phyloP scores from a whole-genome alignment of 108 stramenopile species.

The Craspedostauros australis region DNA sequence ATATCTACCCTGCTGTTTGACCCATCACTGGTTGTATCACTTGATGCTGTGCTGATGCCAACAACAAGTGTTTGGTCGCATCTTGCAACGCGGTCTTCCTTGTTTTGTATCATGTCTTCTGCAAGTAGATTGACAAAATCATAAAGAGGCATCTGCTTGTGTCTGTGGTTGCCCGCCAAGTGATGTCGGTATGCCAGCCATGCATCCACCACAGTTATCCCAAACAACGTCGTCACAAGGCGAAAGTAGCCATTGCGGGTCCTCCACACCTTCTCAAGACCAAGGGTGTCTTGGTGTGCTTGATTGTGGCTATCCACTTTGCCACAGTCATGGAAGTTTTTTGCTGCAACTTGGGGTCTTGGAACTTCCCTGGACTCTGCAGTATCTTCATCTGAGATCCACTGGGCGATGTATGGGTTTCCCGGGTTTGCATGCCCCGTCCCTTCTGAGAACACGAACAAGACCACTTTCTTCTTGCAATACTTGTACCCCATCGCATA shows the following conservation, averaged over 20 bases:
- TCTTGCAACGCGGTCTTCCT: too few relatives aligned
- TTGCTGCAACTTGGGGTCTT: constrained; percentile 6
- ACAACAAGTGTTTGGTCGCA: too few relatives aligned
- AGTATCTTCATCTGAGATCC: background rate
- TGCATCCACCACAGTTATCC: constrained; percentile 5
- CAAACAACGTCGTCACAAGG: constrained; percentile 10
- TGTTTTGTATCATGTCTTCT: too few relatives aligned
- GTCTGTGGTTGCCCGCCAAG: too few relatives aligned
- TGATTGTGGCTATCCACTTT: constrained; percentile 13
- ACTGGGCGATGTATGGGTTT: constrained; percentile 9
- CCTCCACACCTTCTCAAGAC: constrained; percentile 13
- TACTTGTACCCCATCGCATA: constrained; percentile 23
- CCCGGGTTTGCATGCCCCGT: constrained; percentile 7
- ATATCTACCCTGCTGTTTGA: too few relatives aligned
- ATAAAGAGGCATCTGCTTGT: too few relatives aligned
- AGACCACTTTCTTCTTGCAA: background rate
- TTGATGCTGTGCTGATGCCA: too few relatives aligned
- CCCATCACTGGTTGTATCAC: too few relatives aligned
- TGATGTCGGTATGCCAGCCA: background rate
- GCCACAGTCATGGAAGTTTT: constrained; percentile 5
- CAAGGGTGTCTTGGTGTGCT: constrained; percentile 3
- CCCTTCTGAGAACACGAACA: constrained; percentile 1
- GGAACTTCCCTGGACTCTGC: background rate
- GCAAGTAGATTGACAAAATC: too few relatives aligned
- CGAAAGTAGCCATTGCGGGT: constrained; percentile 13